Conservation (phyloP, 1,284 basidiomycete species). For the Kwoniella shivajii region DNA sequence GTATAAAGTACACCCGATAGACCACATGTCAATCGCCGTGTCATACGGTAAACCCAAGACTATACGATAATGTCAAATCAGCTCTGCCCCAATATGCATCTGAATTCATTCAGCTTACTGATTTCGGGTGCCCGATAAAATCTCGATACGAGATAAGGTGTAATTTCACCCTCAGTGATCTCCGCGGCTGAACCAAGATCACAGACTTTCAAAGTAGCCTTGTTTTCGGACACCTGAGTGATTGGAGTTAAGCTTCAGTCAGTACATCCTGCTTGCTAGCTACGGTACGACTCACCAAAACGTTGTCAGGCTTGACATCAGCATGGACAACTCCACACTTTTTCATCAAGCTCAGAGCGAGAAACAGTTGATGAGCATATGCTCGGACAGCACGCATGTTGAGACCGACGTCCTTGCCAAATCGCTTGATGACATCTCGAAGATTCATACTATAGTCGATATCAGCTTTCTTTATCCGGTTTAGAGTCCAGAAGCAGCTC, state of each 20-base stretch:
- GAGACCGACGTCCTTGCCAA: slow-evolving; percentile 95
- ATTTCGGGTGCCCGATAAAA: slow-evolving; percentile 99
- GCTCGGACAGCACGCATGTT: slow-evolving; percentile 96
- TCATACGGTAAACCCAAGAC: slow-evolving; percentile 96
- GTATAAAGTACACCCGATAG: slow-evolving; percentile 94
- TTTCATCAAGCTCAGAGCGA: slow-evolving; percentile 78
- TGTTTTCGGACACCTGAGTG: slow-evolving; percentile 85
- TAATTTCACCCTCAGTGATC: slow-evolving; percentile 85
- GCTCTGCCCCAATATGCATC: neutral
- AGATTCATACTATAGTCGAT: slow-evolving; percentile 79
- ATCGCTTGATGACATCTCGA: slow-evolving; percentile 96
- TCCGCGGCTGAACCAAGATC: slow-evolving; percentile 96
- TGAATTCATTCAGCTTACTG: slow-evolving; percentile 63
- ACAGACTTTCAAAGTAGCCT: slow-evolving; percentile 90
- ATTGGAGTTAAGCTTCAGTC: neutral
- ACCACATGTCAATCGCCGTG: slow-evolving; percentile 93
- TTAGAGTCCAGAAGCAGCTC: slow-evolving; percentile 28
- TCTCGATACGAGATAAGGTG: slow-evolving; percentile 94
- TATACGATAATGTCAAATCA: slow-evolving; percentile 45
- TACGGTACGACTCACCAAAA: slow-evolving; percentile 64
- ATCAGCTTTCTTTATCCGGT: slow-evolving; percentile 14
- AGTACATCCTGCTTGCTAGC: neutral
- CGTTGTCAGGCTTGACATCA: slow-evolving; percentile 97
- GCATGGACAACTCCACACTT: slow-evolving; percentile 96
- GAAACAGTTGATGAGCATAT: slow-evolving; percentile 94